Base-by-base conservation (phyloP, 2,329 filamentous ascomycete species). In the Trichoderma koningii region DNA sequence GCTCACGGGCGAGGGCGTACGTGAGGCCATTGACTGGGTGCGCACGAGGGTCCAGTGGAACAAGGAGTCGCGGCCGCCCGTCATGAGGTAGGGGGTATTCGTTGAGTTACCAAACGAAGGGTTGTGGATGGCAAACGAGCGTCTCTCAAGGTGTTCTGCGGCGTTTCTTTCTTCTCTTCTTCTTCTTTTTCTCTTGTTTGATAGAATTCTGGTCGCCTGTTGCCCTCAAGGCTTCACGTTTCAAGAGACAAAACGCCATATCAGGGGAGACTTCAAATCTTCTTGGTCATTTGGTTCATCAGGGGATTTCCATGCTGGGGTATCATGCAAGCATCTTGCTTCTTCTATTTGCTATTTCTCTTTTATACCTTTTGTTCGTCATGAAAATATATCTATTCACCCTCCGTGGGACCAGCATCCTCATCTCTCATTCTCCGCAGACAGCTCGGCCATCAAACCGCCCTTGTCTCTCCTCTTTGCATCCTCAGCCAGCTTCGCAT, bases 11-110 rank as follows among this genome's bases (percentile, higher is more conserved):
- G 89, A 89, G 0, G 95, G 95, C 3, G 95, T 99, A 2, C 87
- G 87, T 73, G 95, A 98, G 80, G 94, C 95, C 1, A 90, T 99
- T n/a, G 95, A 98, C 74, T 99, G 95, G 95, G 82, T 99, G 66
- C 88, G 92, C 74, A 94, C 89, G 70, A 83, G 95, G 67, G 92
- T 98, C 30, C 93, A 92, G 77, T 98, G 95, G 92, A 98, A 98
- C 76, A 97, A 95, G 79, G 94, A 97, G 77, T 89, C 87, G 5
- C 84, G 95, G 67, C 93, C 94, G 68, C 95, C 95, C 2, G 88
- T 96, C 60, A 97, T 97, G 93, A 85, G 93, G 79, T 98, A 82
- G 85, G 30, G 19, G 1, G 12, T 42, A 45, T 5, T 14, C 34
- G 21, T 38, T 38, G 10, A 3, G 12, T 38, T 38, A n/a, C 2